phyloP scores from a whole-genome alignment of 257 asterid genomes.

The Nicotiana attenuata region DNA sequence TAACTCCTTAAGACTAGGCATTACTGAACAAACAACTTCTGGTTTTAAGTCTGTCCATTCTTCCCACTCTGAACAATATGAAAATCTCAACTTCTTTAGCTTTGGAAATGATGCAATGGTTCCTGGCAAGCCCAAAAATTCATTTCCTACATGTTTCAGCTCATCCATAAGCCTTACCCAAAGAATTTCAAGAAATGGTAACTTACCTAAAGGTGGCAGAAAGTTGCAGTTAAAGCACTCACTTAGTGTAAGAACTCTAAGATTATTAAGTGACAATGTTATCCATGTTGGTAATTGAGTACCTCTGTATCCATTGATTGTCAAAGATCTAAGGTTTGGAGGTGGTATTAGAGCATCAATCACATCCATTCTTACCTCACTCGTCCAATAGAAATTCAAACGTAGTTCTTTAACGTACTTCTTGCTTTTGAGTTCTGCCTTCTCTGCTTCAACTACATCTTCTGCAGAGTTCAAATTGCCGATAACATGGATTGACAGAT shows the following conservation, averaged over 20 bases:
- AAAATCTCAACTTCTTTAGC: conserved; percentile 10
- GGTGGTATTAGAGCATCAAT: conserved; percentile 19
- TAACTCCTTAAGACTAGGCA: conserved; percentile 17
- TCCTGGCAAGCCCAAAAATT: conserved; percentile 17
- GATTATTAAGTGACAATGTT: conserved; percentile 10
- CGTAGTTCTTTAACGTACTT: not conserved
- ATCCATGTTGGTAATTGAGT: conserved; percentile 21
- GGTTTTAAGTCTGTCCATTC: conserved; percentile 25
- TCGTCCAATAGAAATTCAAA: not conserved
- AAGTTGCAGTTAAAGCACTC: not conserved
- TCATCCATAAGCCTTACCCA: not conserved
- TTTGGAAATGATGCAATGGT: conserved; percentile 13
- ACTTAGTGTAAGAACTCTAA: conserved; percentile 2
- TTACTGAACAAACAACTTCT: not conserved
- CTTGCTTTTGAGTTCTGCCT: conserved; percentile 20
- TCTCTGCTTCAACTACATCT: conserved; percentile 4
- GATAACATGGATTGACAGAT: not conserved
- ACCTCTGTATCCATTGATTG: conserved; percentile 1
- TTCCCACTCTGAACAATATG: conserved; percentile 15
- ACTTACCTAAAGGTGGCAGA: conserved; percentile 22
- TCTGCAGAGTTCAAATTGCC: not conserved
- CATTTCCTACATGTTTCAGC: conserved; percentile 16
- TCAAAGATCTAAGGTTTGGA: conserved; percentile 5
- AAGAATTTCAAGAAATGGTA: conserved; percentile 23
- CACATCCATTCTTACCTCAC: not conserved